Evolutionary conservation across 768 basidiomycete species (phyloP).

Genomic region (Mycena venus): DNA sequence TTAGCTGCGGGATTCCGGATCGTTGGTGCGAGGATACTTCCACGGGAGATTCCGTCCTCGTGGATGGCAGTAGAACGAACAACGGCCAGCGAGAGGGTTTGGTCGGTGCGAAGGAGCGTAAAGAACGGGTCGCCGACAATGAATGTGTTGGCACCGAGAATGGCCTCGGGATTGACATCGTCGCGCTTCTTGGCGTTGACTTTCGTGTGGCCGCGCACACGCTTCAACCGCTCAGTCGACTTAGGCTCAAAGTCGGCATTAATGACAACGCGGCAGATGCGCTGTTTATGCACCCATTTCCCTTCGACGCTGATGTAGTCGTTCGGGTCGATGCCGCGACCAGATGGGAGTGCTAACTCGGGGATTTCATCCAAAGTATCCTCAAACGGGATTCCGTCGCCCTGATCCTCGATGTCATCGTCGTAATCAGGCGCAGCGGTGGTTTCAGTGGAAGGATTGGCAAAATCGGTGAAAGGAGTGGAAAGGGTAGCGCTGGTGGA

Average conservation of each 20-base stretch:
- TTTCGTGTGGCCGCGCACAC: conserved; percentile 17
- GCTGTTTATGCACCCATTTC: conserved; percentile 18
- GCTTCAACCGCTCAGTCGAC: conserved; percentile 7
- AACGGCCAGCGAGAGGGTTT: conserved; percentile 6
- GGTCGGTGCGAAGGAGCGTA: conserved; percentile 7
- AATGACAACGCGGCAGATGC: conserved; percentile 12
- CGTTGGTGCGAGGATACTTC: background rate
- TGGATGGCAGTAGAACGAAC: conserved; percentile 22
- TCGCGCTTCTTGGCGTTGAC: conserved; percentile 6
- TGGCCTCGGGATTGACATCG: conserved; percentile 1
- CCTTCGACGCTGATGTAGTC: conserved; percentile 8
- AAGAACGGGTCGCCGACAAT: conserved; percentile 19
- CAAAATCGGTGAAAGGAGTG: background rate
- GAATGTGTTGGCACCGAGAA: conserved; percentile 4
- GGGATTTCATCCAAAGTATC: conserved; percentile 41
- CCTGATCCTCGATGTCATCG: conserved; percentile 33
- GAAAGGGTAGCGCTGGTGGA: background rate
- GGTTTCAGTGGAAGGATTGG: background rate
- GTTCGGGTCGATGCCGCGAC: conserved; percentile 9
- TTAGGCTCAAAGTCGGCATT: conserved; percentile 8
- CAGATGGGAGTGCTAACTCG: background rate
- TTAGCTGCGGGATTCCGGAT: conserved; percentile 1
- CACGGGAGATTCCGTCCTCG: background rate
- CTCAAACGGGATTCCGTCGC: conserved; percentile 39
- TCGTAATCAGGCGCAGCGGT: conserved; percentile 1